phyloP scores from a whole-genome alignment of 768 basidiomycete species.

The Agrocybe praecox region DNA sequence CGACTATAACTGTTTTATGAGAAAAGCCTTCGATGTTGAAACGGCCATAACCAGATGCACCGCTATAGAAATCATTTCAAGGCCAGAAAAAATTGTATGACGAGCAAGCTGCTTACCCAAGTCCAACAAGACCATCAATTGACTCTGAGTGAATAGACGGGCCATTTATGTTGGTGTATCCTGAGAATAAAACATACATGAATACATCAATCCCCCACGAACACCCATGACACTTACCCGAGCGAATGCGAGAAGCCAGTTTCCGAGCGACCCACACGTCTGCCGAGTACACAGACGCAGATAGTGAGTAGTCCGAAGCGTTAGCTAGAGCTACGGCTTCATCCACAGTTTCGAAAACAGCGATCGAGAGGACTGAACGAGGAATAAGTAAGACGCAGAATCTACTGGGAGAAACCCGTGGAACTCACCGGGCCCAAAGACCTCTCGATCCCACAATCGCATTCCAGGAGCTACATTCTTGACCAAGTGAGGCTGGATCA shows the following conservation, averaged over 20 bases:
- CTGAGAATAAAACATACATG: constrained; percentile 25
- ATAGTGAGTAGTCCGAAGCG: constrained; percentile 51
- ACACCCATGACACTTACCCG: constrained; percentile 43
- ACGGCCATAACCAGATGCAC: constrained; percentile 52
- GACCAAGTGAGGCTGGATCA: constrained; percentile 55
- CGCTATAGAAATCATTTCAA: constrained; percentile 26
- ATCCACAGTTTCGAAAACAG: constrained; percentile 48
- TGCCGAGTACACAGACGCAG: constrained; percentile 53
- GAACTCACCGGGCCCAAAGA: constrained; percentile 59
- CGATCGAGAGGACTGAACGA: constrained; percentile 42
- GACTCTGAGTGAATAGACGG: constrained; percentile 49
- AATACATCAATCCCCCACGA: too few species aligned
- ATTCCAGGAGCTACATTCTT: constrained; percentile 48
- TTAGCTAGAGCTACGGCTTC: constrained; percentile 62
- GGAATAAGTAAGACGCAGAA: background rate
- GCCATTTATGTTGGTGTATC: constrained; percentile 58
- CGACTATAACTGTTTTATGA: constrained; percentile 42
- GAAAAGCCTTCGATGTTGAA: constrained; percentile 56
- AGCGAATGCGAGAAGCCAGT: constrained; percentile 50
- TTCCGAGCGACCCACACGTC: constrained; percentile 45
- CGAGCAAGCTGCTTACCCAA: constrained; percentile 40
- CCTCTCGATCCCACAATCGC: constrained; percentile 57
- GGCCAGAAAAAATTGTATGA: background rate
- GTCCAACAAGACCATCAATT: constrained; percentile 37
- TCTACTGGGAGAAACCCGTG: background rate